phyloP scores from a whole-genome alignment of 1,284 basidiomycete genomes.

The Pyrrhoderma noxium region DNA sequence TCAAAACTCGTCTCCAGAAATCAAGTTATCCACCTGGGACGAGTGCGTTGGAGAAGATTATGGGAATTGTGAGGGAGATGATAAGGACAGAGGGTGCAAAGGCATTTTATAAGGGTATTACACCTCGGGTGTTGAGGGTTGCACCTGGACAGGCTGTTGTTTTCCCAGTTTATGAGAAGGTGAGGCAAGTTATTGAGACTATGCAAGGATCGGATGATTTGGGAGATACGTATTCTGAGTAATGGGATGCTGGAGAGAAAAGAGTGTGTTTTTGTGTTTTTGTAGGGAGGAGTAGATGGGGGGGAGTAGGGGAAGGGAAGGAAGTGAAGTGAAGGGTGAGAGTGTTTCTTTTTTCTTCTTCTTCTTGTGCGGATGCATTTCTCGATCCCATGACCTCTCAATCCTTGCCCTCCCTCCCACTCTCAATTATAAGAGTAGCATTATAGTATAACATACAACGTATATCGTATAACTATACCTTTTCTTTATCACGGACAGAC shows the following conservation, averaged over 20 bases:
- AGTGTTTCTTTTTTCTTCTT: no score
- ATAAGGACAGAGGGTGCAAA: conserved; percentile 84
- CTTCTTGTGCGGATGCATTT: no score
- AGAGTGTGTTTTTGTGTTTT: no score
- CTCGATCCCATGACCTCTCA: no score
- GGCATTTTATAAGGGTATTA: conserved; percentile 97
- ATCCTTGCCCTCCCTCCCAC: no score
- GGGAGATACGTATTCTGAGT: conserved; percentile 62
- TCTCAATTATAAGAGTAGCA: no score
- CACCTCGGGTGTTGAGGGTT: conserved; percentile 91
- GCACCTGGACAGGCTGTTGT: conserved; percentile 92
- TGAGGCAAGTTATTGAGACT: conserved; percentile 67
- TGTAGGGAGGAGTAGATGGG: no score
- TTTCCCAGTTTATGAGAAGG: conserved; percentile 86
- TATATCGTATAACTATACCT: no score
- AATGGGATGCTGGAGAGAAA: conserved; percentile 4
- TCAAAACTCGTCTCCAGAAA: conserved; percentile 94
- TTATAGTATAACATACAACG: no score
- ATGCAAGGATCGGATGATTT: conserved; percentile 47
- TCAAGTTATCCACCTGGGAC: conserved; percentile 72
- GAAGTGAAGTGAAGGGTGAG: no score
- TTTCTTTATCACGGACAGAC: no score
- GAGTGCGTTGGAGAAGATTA: conserved; percentile 71
- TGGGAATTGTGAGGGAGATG: conserved; percentile 83
- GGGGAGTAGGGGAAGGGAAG: no score